phyloP scores from a whole-genome alignment of 2,329 filamentous ascomycete genomes.

The Ilyonectria mors-panacis region DNA sequence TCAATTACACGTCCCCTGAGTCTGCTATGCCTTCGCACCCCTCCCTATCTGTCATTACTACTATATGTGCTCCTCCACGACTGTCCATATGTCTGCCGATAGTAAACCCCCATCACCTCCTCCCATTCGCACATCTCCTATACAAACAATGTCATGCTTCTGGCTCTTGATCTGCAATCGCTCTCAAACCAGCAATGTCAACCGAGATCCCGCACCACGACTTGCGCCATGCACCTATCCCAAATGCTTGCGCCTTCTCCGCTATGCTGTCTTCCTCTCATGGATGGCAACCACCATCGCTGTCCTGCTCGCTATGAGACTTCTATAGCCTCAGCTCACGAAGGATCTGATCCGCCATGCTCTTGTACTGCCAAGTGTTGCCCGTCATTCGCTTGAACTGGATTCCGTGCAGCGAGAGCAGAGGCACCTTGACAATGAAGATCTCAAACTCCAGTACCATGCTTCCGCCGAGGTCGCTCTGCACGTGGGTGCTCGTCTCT shows the following conservation, averaged over 20 bases:
- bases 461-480: slow-evolving; percentile 88
- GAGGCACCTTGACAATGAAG: slow-evolving; percentile 95
- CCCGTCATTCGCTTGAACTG: slow-evolving; percentile 98
- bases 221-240: slow-evolving; percentile 35
- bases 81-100: slow-evolving; percentile 41
- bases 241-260: slow-evolving; percentile 29
- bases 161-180: slow-evolving; percentile 25
- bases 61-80: slow-evolving; percentile 40
- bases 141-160: slow-evolving; percentile 40
- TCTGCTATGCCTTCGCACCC: slow-evolving; percentile 21
- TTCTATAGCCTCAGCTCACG: slow-evolving; percentile 83
- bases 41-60: slow-evolving; percentile 45
- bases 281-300: slow-evolving; percentile 8
- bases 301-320: slow-evolving; percentile 5
- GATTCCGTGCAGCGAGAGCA: slow-evolving; percentile 93
- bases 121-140: slow-evolving; percentile 34
- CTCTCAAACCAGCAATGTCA: slow-evolving; percentile 23
- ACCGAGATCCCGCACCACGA: slow-evolving; percentile 25
- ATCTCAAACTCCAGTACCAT: slow-evolving; percentile 94
- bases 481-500: slow-evolving; percentile 92
- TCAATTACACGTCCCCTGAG: slow-evolving; percentile 41
- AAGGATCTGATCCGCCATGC: slow-evolving; percentile 96
- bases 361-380: slow-evolving; percentile 98
- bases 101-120: slow-evolving; percentile 34
- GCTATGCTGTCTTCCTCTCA: neutral